These are phyloP conservation scores for Mortierella sp. DNA, from an alignment of 371 early-diverging fungal species.

Conservation along the genomic window DNA sequence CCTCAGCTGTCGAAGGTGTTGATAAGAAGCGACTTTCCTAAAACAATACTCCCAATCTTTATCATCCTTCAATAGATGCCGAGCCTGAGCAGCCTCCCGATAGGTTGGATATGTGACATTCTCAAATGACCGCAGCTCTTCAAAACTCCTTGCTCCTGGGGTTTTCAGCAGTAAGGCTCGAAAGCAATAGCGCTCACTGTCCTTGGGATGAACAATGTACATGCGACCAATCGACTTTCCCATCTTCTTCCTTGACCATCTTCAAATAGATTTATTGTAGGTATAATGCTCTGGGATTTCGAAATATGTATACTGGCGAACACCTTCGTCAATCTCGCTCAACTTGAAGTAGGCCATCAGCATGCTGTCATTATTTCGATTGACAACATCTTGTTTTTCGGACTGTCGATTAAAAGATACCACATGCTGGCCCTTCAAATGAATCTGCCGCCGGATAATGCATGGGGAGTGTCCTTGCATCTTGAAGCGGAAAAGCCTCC, in stretches of 20 bases:
- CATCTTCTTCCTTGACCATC: not conserved
- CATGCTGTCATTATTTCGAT: slow-evolving; percentile 17
- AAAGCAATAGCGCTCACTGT: slow-evolving; percentile 27
- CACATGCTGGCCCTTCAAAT: not conserved
- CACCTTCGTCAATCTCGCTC: slow-evolving; percentile 15
- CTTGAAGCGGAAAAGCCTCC: not conserved
- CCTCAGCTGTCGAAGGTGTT: not conserved
- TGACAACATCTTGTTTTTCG: too few relatives aligned
- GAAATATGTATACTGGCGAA: slow-evolving; percentile 17
- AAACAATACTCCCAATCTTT: not conserved
- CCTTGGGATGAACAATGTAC: slow-evolving; percentile 37
- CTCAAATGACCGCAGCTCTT: not conserved
- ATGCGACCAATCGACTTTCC: slow-evolving; percentile 26
- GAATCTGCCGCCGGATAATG: not conserved
- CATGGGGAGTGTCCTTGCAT: not conserved
- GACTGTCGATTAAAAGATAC: too few relatives aligned
- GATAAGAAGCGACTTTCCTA: not conserved
- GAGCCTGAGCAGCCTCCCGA: not conserved
- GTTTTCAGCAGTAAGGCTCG: slow-evolving; percentile 25
- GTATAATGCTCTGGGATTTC: slow-evolving; percentile 31
- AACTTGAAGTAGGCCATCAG: slow-evolving; percentile 44
- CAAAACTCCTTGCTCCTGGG: not conserved
- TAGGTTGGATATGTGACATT: not conserved
- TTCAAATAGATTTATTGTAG: not conserved
- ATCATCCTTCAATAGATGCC: not conserved